Evolutionary conservation across 768 basidiomycete genomes (phyloP).

Genomic region (Mycena rosella): DNA sequence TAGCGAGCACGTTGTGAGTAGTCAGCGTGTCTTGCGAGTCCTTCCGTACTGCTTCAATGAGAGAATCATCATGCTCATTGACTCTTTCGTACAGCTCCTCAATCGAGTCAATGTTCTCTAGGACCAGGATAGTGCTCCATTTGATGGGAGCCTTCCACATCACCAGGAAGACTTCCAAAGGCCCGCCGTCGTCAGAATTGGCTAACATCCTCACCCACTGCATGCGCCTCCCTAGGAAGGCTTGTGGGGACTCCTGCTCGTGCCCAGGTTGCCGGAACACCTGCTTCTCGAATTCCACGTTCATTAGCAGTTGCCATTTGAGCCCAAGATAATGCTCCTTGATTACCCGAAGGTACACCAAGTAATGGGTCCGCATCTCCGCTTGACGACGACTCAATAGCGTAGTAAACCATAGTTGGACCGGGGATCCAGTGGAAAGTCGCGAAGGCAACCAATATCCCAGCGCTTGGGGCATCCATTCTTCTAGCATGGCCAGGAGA

Average conservation of each 20-base stretch:
- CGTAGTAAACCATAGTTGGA: no score
- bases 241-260: neutral
- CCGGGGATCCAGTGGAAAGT: no score
- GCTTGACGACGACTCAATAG: no score
- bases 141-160: neutral
- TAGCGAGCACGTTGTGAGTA: no score
- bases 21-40: neutral
- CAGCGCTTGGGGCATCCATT: no score
- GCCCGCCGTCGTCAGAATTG: slow-evolving; percentile 1
- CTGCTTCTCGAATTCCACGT: neutral
- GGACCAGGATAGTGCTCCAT: slow-evolving; percentile 1
- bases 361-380: no score
- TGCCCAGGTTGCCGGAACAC: slow-evolving; percentile 8
- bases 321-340: no score
- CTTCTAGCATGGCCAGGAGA: no score
- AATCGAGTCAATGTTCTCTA: neutral
- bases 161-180: slow-evolving; percentile 5
- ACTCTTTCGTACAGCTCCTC: neutral
- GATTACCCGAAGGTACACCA: neutral
- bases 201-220: neutral
- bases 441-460: no score
- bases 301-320: neutral
- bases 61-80: neutral
- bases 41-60: neutral
- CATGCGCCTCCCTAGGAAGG: neutral